Evolutionary conservation across 2,329 filamentous ascomycete genomes (phyloP).

Genomic region (Colletotrichum truncatum): DNA sequence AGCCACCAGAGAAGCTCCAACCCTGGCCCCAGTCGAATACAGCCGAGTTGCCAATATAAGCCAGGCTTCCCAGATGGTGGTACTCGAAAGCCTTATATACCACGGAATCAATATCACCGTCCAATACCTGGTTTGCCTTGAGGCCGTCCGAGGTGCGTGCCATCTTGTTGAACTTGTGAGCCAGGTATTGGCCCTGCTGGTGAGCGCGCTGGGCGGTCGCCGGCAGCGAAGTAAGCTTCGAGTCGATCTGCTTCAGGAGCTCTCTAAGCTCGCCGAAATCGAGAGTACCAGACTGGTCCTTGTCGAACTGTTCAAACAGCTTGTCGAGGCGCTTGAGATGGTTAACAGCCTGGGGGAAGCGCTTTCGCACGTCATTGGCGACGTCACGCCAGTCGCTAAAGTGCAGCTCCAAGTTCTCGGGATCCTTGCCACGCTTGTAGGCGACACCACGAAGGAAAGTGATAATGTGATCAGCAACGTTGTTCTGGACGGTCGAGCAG

Average conservation of each 20-base stretch:
- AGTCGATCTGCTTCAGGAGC: constrained; percentile 91
- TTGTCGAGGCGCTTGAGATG: constrained; percentile 91
- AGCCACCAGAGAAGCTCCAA: constrained; percentile 79
- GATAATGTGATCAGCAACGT: constrained; percentile 89
- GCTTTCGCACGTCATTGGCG: constrained; percentile 82
- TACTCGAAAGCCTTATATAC: constrained; percentile 97
- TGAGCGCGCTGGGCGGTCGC: constrained; percentile 96
- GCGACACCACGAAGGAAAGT: constrained; percentile 89
- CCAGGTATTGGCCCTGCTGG: constrained; percentile 94
- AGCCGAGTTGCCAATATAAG: constrained; percentile 95
- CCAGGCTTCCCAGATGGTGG: constrained; percentile 87
- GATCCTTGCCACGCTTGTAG: constrained; percentile 91
- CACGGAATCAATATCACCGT: constrained; percentile 91
- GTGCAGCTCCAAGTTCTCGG: constrained; percentile 84
- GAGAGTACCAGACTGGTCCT: constrained; percentile 90
- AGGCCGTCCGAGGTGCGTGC: constrained; percentile 81
- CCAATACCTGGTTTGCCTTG: constrained; percentile 79
- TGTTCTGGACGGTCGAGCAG: constrained; percentile 97
- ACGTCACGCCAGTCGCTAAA: constrained; percentile 91
- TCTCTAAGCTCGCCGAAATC: constrained; percentile 93
- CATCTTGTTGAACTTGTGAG: constrained; percentile 92
- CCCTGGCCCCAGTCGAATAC: constrained; percentile 90
- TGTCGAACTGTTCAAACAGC: constrained; percentile 92
- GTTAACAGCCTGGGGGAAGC: constrained; percentile 89
- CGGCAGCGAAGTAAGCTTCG: constrained; percentile 91